Percentiles rank a stretch among this genome's conserved stretches.
Evolutionary conservation across 139 green algal species (phyloP).

Genomic region (Micractinium sp.): DNA sequence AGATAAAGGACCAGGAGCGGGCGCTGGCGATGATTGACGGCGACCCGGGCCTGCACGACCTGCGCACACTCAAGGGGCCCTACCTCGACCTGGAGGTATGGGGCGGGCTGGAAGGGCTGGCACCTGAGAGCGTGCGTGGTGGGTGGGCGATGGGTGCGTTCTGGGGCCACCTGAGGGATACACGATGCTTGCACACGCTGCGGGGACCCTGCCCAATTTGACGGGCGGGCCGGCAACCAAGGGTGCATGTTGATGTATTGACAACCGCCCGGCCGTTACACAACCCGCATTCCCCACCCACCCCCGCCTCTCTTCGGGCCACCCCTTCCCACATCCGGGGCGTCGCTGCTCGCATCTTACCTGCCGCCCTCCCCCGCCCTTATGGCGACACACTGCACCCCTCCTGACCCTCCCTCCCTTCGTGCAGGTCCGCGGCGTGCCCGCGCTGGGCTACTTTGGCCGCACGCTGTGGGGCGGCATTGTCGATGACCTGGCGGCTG

Average conservation of each 20-base stretch:
- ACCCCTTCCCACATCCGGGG: no score
- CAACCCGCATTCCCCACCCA: no score
- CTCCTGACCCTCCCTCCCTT: no score
- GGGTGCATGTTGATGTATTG: no score
- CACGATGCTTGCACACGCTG: no score
- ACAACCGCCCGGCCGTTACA: no score
- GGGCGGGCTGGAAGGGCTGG: not conserved
- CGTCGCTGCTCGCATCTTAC: no score
- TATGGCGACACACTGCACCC: not conserved
- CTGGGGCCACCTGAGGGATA: no score
- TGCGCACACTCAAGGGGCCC: constrained; percentile 81
- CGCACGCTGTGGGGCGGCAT: constrained; percentile 69
- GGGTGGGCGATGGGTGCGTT: no score
- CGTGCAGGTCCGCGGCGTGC: constrained; percentile 77
- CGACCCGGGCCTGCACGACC: constrained; percentile 63
- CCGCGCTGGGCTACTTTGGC: constrained; percentile 90
- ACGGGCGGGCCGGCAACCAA: no score
- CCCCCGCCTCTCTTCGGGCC: no score
- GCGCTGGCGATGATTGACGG: constrained; percentile 79
- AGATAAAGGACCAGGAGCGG: constrained; percentile 86
- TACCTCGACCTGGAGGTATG: constrained; percentile 94
- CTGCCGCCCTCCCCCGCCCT: not conserved
- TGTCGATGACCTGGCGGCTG: constrained; percentile 36
- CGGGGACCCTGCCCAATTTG: no score
- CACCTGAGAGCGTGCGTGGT: not conserved